A percentile compares a stretch with the other conserved stretches of the same genome.
phyloP scores from a whole-genome alignment of 2,329 filamentous ascomycete species.

The Verticillium longisporum region DNA sequence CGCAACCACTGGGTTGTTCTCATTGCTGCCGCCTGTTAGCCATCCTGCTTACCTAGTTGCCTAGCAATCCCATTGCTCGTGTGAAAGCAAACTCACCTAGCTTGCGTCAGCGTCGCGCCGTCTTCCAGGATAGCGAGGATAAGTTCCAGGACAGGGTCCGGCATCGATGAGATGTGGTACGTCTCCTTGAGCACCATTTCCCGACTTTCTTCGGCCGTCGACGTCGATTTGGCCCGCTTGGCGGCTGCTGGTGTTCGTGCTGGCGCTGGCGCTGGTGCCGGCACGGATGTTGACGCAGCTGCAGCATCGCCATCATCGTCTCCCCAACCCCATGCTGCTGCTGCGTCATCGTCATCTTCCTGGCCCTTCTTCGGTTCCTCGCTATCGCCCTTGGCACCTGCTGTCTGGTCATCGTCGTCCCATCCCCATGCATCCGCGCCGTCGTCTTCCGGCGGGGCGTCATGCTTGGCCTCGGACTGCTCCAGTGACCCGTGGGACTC shows the following conservation, averaged over 20 bases:
- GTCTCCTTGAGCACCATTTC: constrained; percentile 77
- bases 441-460: constrained; percentile 27
- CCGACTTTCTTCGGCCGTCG: constrained; percentile 31
- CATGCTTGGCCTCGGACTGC: constrained; percentile 9
- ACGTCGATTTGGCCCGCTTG: constrained; percentile 5
- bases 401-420: constrained; percentile 58
- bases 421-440: constrained; percentile 74
- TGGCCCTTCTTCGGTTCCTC: constrained; percentile 11
- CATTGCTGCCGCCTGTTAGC: constrained; percentile 21
- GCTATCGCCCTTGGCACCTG: constrained; percentile 21
- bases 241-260: background rate
- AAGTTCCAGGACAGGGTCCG: constrained; percentile 66
- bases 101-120: constrained; percentile 49
- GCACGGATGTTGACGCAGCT: background rate
- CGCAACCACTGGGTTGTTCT: constrained; percentile 53
- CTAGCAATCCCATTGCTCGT: background rate
- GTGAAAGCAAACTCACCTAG: constrained; percentile 30
- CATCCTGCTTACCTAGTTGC: background rate
- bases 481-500: constrained; percentile 8
- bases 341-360: constrained; percentile 38
- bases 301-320: constrained; percentile 48
- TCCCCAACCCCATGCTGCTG: constrained; percentile 82
- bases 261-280: background rate
- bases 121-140: constrained; percentile 56
- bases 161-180: constrained; percentile 84